Evolutionary conservation across 2,329 filamentous ascomycete genomes (phyloP), one percentile per base, ranked within the genome.

Genomic region (Aureobasidium mangrovei): DNA sequence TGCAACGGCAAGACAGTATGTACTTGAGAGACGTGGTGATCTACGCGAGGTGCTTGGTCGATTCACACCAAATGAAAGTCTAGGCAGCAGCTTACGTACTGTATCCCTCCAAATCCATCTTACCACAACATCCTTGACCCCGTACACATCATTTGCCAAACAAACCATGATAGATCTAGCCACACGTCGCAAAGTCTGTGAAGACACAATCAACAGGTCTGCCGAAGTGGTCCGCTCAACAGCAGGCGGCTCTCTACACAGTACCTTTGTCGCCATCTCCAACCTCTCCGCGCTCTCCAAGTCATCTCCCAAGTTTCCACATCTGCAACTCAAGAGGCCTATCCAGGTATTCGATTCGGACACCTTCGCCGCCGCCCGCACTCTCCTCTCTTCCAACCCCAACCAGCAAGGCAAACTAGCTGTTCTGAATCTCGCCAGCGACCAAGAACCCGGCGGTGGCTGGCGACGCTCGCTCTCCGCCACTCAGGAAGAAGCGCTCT

Each of bases 401-500:
- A 26, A 7, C 4, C 27, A 35, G 7, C 6, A 12, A 6, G 24
- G 28, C 9, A 55, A 44, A 12, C 8, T 44, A 3, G 53, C 44
- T n/a, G 45, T 55, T 2, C 18, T 55, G 18, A 55, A 55, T 27
- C 32, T 55, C 8, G 53, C 53, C 1, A 29, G 18, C 24, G 53
- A 55, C 26, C 39, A 36, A 26, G 29, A 49, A 7, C 53, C 44
- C 2, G 53, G 44, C 12, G 53, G 53, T 45, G 53, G 53, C 39
- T 55, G 53, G 53, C 47, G 45, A n/a, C 43, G 51, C 18, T n/a
- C 53, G n/a, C 28, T 55, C 2, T 51, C 44, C 12, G 24, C 12
- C 12, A 55, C 53, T 5, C 53, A 55, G 27, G 53, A 55, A 55
- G 53, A 55, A 39, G 53, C 53, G 2, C 33, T 55, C 2, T 55